phyloP scores from a whole-genome alignment of 2,329 filamentous ascomycete species.

The Fusarium annulatum region DNA sequence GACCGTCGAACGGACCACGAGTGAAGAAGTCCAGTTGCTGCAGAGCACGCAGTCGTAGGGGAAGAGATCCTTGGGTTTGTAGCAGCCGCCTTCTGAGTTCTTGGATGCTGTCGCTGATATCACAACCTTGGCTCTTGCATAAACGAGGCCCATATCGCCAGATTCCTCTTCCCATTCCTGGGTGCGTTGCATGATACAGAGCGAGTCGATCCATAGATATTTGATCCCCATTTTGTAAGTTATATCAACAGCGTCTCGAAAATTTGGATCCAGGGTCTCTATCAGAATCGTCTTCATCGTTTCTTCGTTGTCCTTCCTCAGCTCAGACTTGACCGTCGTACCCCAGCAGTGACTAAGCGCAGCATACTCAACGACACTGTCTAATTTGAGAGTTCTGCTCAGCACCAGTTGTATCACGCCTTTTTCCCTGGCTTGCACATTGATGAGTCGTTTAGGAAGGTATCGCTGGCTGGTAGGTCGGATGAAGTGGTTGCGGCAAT shows the following conservation, averaged over 20 bases:
- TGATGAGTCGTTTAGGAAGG: accelerated
- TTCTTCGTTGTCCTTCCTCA: neutral
- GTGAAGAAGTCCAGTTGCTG: accelerated
- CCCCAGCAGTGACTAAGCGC: neutral
- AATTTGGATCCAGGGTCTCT: neutral
- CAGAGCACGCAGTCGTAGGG: neutral
- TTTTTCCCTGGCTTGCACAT: neutral
- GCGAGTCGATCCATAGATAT: neutral
- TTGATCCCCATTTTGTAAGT: accelerated
- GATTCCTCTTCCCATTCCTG: neutral
- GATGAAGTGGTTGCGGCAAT: neutral
- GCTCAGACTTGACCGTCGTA: neutral
- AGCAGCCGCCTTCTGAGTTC: neutral
- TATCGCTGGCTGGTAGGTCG: accelerated
- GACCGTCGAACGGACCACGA: accelerated
- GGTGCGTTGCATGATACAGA: neutral
- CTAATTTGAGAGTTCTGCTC: accelerated
- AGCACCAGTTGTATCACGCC: accelerated
- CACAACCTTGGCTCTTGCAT: neutral
- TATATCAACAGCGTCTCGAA: neutral
- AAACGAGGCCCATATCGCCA: neutral
- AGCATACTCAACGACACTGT: accelerated
- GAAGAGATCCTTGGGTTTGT: neutral
- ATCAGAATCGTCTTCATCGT: neutral
- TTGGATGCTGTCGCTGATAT: neutral